These are phyloP conservation scores for Fusarium stilboides DNA, from an alignment of 2,329 filamentous ascomycete genomes.

Conservation along the genomic window DNA sequence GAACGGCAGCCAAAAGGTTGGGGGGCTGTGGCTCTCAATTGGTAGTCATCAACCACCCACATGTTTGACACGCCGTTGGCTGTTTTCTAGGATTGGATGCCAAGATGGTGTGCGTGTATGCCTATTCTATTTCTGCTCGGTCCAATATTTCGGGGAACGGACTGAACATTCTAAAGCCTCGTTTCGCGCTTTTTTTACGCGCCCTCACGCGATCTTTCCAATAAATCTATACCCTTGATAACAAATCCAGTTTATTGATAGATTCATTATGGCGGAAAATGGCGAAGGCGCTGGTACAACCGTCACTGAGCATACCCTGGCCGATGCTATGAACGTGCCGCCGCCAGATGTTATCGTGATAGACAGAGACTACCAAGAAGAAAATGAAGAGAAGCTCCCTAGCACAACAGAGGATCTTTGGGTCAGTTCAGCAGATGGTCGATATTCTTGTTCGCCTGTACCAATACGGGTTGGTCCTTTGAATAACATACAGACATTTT, in stretches of 20 bases:
- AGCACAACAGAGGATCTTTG: conserved; percentile 63
- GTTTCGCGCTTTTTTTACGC: conserved; percentile 24
- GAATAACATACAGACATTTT: conserved; percentile 61
- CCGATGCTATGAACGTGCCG: conserved; percentile 42
- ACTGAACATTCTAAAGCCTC: conserved; percentile 33
- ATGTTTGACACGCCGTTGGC: conserved; percentile 45
- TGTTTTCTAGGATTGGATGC: conserved; percentile 26
- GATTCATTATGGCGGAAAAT: conserved; percentile 39
- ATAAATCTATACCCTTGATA: conserved; percentile 9
- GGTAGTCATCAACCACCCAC: conserved; percentile 39
- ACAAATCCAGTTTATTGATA: conserved; percentile 4
- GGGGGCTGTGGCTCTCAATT: conserved; percentile 44
- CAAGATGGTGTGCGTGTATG: conserved; percentile 41
- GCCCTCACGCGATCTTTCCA: conserved; percentile 12
- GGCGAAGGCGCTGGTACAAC: conserved; percentile 38
- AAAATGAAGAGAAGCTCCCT: conserved; percentile 31
- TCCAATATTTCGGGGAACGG: conserved; percentile 24
- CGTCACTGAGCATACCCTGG: conserved; percentile 36
- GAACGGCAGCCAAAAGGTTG: conserved; percentile 35
- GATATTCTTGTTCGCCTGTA: conserved; percentile 63
- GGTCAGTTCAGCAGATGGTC: conserved; percentile 65
- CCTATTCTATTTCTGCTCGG: conserved; percentile 22
- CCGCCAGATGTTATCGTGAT: conserved; percentile 46
- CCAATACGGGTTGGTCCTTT: conserved; percentile 61
- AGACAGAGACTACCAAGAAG: conserved; percentile 38